Evolutionary conservation across 2,329 filamentous ascomycete species (phyloP).

Genomic region (Fusarium sublunatum): DNA sequence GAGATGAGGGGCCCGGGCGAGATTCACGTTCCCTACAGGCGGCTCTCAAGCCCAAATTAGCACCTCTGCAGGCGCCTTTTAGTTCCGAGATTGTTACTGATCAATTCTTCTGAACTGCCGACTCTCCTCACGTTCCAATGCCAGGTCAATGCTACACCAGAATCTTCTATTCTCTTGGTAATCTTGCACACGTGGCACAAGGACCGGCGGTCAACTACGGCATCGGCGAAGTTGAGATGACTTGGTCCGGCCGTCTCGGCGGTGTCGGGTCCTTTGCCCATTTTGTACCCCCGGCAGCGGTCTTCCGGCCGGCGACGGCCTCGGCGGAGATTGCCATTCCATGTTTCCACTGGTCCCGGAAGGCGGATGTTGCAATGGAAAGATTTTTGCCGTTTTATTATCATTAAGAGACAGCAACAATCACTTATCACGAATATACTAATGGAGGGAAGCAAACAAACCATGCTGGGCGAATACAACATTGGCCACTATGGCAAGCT

Average conservation of each 20-base stretch:
- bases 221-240: slow-evolving; percentile 17
- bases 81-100: slow-evolving; percentile 13
- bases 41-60: slow-evolving; percentile 16
- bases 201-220: slow-evolving; percentile 12
- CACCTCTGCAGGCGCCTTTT: slow-evolving; percentile 3
- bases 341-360: background rate
- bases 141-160: too few species aligned
- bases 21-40: slow-evolving; percentile 10
- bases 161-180: slow-evolving; percentile 7
- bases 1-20: slow-evolving; percentile 10
- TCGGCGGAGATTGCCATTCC: slow-evolving; percentile 17
- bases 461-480: background rate
- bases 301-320: slow-evolving; percentile 21
- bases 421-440: background rate
- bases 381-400: background rate
- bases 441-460: background rate
- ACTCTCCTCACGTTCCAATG: too few species aligned
- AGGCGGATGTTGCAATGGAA: background rate
- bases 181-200: slow-evolving; percentile 25
- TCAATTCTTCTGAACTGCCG: too few species aligned
- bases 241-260: slow-evolving; percentile 30
- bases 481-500: slow-evolving; percentile 24
- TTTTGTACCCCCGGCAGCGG: slow-evolving; percentile 19
- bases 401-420: background rate
- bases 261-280: slow-evolving; percentile 36